Conservation (phyloP, 169 alveolate species). For the Pseudocohnilembus persalinus region DNA sequence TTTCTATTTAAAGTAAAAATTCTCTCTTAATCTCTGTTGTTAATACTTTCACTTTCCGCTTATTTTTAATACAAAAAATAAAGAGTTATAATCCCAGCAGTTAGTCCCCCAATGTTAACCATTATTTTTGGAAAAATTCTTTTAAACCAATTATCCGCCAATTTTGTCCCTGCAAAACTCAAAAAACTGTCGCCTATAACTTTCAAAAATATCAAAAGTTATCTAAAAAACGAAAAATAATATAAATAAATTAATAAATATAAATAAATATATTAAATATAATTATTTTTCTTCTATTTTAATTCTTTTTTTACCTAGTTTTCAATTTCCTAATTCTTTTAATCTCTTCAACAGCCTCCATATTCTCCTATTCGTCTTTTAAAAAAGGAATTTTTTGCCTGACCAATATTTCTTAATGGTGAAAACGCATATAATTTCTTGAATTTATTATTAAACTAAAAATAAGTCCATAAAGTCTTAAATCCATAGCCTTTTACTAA, state of each 20-base stretch:
- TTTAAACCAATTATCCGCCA: background rate
- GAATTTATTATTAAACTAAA: background rate
- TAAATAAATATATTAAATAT: too few relatives aligned
- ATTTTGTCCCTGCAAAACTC: background rate
- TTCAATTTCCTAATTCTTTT: too few relatives aligned
- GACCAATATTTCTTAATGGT: background rate
- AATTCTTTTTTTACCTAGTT: background rate
- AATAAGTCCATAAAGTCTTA: background rate
- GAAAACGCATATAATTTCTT: background rate
- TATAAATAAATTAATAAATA: too few relatives aligned
- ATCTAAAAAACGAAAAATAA: background rate
- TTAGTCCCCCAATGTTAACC: background rate
- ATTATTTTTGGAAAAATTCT: background rate
- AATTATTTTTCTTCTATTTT: too few relatives aligned
- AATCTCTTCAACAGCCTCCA: background rate
- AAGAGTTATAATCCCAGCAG: background rate
- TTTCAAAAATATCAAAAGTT: background rate
- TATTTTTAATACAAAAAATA: background rate
- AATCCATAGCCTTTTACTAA: background rate
- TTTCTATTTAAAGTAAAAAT: too few relatives aligned
- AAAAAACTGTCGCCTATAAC: background rate
- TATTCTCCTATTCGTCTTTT: background rate
- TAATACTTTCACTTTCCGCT: too few relatives aligned
- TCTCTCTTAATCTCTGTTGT: too few relatives aligned
- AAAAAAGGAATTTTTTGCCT: background rate